phyloP scores from a whole-genome alignment of 2,329 filamentous ascomycete species.

The Phaeosphaeria sp. region DNA sequence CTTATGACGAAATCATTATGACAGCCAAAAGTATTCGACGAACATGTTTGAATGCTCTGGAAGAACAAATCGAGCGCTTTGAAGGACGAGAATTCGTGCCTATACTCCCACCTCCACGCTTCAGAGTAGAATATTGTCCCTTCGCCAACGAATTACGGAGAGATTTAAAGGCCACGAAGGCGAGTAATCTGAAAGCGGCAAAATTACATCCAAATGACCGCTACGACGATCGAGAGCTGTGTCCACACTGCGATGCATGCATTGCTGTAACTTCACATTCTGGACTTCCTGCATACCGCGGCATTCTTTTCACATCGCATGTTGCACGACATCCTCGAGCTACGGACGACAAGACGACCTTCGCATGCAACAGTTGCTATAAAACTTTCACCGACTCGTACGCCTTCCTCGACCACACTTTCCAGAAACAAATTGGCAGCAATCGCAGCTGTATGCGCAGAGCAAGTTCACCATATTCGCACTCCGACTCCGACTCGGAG shows the following conservation, averaged over 20 bases:
- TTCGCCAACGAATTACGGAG: slow-evolving; percentile 38
- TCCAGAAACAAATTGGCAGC: slow-evolving; percentile 43
- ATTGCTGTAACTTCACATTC: slow-evolving; percentile 41
- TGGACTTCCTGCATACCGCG: slow-evolving; percentile 37
- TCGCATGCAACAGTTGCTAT: slow-evolving; percentile 45
- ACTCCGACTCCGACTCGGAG: slow-evolving; percentile 16
- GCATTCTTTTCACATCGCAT: slow-evolving; percentile 42
- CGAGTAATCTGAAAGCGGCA: slow-evolving; percentile 29
- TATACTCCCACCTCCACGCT: slow-evolving; percentile 41
- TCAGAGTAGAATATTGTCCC: slow-evolving; percentile 42
- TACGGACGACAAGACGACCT: slow-evolving; percentile 29
- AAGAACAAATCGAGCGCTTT: slow-evolving; percentile 37
- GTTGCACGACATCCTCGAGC: slow-evolving; percentile 11
- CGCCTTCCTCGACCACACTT: slow-evolving; percentile 44
- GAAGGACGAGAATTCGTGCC: slow-evolving; percentile 22
- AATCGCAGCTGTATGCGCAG: slow-evolving; percentile 37
- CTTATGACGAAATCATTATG: slow-evolving; percentile 37
- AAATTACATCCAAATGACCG: slow-evolving; percentile 36
- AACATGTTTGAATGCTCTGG: slow-evolving; percentile 36
- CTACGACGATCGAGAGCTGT: slow-evolving; percentile 43
- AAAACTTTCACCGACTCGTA: slow-evolving; percentile 45
- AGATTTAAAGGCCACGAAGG: slow-evolving; percentile 25
- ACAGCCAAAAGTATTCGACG: slow-evolving; percentile 42
- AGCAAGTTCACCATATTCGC: slow-evolving; percentile 21
- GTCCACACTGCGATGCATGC: slow-evolving; percentile 38